Base-by-base conservation (phyloP, 345 rosid species). In the Salix arbutifolia region DNA sequence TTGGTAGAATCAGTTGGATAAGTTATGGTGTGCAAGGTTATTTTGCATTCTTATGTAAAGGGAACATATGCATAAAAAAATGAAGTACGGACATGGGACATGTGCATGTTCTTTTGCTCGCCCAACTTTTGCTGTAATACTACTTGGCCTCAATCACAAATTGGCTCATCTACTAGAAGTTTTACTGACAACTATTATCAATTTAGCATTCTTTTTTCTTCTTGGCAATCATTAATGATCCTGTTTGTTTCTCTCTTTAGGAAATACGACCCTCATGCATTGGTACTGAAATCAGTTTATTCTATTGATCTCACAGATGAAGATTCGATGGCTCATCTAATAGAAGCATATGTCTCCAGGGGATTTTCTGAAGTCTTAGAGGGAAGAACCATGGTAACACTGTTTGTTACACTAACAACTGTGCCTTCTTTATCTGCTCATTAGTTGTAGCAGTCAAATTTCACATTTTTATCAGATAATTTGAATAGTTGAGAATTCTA, bases 301-400 rank as follows among this genome's bases (percentile, higher is more conserved):
- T 70, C 19, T 46, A 53, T 83, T 44, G 80, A 28, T 74, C 74
- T 77, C 86, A 84, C 93, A 94, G 97, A 91, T 77, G 76, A 79
- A 21, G 85, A 83, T 73, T 81, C 83, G 44, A 76, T 77, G 65
- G 65, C 83, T 67, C 88, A 71, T 70, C 72, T 92, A 33, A 88
- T 92, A 1, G 97, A 92, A 84, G 92, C 89, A 25, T 90, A 91
- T 77, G 93, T 89, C 74, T 85, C 83, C 69, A 89, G 80, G 88
- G 94, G 88, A 76, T 79, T 82, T 79, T 88, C 91, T 50, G 91
- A 89, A 74, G 75, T 46, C 75, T 88, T 85, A 79, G 79, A 83
- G n/a, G 93, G 89, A 85, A 89, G 88, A 80, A 75, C 90, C 61
- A 84, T 90, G 97, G 98, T 92, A 87, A 78, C 28, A 31, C 67